A percentile compares a stretch with the other conserved stretches of the same genome.
Evolutionary conservation across 768 basidiomycete genomes (phyloP).

Genomic region (Termitomyces sp.): DNA sequence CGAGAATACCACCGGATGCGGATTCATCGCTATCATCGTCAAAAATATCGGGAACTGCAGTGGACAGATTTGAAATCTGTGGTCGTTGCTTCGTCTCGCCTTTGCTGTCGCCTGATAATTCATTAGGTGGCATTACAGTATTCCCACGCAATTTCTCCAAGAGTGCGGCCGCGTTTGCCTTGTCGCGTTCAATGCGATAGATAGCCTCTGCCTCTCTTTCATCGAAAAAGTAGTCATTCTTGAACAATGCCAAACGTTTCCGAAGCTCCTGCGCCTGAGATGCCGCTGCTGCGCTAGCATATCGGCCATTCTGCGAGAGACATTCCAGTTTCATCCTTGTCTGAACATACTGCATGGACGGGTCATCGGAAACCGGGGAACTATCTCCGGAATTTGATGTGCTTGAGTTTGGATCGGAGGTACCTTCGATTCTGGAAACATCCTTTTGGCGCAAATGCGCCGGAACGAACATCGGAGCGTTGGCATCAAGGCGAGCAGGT

Average conservation of each 20-base stretch:
- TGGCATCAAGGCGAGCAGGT: slow-evolving; percentile 30
- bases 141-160: slow-evolving; percentile 32
- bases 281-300: slow-evolving; percentile 18
- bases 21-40: slow-evolving; percentile 45
- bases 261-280: slow-evolving; percentile 33
- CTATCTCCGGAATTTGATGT: slow-evolving; percentile 22
- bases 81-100: slow-evolving; percentile 11
- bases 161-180: slow-evolving; percentile 37
- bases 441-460: slow-evolving; percentile 11
- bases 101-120: not conserved
- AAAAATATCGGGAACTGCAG: slow-evolving; percentile 36
- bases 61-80: slow-evolving; percentile 3
- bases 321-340: slow-evolving; percentile 53
- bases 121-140: not conserved
- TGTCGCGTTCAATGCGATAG: slow-evolving; percentile 49
- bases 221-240: slow-evolving; percentile 66
- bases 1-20: slow-evolving; percentile 58
- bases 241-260: slow-evolving; percentile 37
- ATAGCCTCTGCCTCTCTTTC: slow-evolving; percentile 55
- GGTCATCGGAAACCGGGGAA: slow-evolving; percentile 42
- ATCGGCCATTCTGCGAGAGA: slow-evolving; percentile 27
- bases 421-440: slow-evolving; percentile 7
- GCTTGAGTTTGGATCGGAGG: slow-evolving; percentile 13
- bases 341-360: slow-evolving; percentile 55
- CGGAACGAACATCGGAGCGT: slow-evolving; percentile 33